A percentile compares a stretch with the other conserved stretches of the same genome.
These are phyloP conservation scores for Phaffia australis DNA, from an alignment of 768 basidiomycete genomes.

Conservation along the genomic window DNA sequence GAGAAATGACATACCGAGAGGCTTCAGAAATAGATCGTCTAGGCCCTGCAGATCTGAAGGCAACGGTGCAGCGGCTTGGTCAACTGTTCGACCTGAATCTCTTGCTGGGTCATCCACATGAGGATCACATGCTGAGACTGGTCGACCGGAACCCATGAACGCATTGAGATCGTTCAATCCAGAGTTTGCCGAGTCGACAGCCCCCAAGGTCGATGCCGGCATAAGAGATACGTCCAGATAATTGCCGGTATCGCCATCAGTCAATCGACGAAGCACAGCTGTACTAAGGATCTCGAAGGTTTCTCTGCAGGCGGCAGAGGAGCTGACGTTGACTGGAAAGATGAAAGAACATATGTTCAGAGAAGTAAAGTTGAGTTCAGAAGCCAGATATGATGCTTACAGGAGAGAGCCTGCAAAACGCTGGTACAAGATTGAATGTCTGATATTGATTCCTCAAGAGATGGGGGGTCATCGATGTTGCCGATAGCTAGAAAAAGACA, in stretches of 20 bases:
- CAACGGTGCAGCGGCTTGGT: slow-evolving; percentile 19
- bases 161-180: background rate
- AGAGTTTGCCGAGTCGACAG: background rate
- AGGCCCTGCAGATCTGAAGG: slow-evolving; percentile 37
- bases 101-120: too few relatives aligned
- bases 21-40: slow-evolving; percentile 39
- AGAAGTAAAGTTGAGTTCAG: background rate
- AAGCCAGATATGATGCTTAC: slow-evolving; percentile 33
- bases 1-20: slow-evolving; percentile 21
- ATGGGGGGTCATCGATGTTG: slow-evolving; percentile 35
- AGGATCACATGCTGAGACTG: too few relatives aligned
- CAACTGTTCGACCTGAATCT: background rate
- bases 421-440: slow-evolving; percentile 38
- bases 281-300: slow-evolving; percentile 30
- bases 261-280: slow-evolving; percentile 27
- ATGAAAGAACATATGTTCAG: background rate
- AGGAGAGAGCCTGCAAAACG: slow-evolving; percentile 36
- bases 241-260: slow-evolving; percentile 16
- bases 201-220: background rate
- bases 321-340: slow-evolving; percentile 28
- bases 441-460: slow-evolving; percentile 35
- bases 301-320: slow-evolving; percentile 28
- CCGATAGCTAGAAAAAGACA: slow-evolving; percentile 27
- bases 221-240: too few relatives aligned
- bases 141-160: too few relatives aligned